Evolutionary conservation across 257 asterid species (phyloP), one percentile per base, ranked within the genome.

Genomic region (Penstemon newberryi): DNA sequence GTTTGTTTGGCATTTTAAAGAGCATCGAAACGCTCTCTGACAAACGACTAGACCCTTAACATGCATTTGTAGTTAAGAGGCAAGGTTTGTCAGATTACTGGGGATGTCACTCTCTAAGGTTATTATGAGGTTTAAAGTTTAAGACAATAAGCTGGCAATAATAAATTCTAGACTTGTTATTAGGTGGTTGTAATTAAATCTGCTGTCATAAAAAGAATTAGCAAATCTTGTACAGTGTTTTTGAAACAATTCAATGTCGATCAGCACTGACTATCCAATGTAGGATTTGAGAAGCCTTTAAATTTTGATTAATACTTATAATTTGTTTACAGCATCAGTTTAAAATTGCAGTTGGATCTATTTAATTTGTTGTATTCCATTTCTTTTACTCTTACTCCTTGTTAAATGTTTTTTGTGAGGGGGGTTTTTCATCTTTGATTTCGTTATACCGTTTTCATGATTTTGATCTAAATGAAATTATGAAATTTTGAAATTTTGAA

Each of bases 171-270:
- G 58, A 52, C 19, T 41, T 57, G 47, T 66, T 57, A 75, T 45
- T 45, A 64, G 13, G 56, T 73, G 73, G 57, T 66, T 72, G 77
- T 70, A 52, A 73, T 75, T 78, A 61, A 78, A 78, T 75, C 71
- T 69, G 63, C 79, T 79, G 77, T 75, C 76, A 77, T 70, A 41
- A 65, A 80, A 75, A 56, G 25, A 63, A 67, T 73, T 60, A 60
- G 74, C 78, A 73, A 67, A 52, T 66, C 68, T 67, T 71, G 80
- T 66, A 72, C 77, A 72, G 70, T 79, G 80, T 79, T 74, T 82
- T 82, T 78, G 84, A 75, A 75, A 63, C 77, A 52, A 73, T 79
- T 77, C 62, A 77, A 73, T 70, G 78, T 81, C n/a, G n/a, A n/a
- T n/a, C 73, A 66, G 50, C 70, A 70, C 66, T 25, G 33, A 25